phyloP scores from a whole-genome alignment of 768 basidiomycete genomes.

The Tephrocybe rancida region DNA sequence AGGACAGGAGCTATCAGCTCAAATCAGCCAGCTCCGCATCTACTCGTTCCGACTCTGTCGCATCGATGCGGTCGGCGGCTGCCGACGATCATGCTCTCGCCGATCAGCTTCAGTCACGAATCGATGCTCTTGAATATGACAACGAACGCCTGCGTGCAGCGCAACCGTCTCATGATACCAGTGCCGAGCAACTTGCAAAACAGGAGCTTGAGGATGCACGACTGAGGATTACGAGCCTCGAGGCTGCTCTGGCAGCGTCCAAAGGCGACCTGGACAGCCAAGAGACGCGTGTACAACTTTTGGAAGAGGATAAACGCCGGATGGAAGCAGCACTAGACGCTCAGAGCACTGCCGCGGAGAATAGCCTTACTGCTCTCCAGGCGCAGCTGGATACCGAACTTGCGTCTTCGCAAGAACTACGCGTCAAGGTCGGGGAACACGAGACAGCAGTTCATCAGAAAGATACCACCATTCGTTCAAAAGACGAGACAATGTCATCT shows the following conservation, averaged over 20 bases:
- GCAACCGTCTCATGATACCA: slow-evolving; percentile 28
- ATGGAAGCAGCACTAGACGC: slow-evolving; percentile 45
- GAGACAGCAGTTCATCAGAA: slow-evolving; percentile 52
- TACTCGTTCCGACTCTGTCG: slow-evolving; percentile 42
- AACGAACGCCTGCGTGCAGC: slow-evolving; percentile 57
- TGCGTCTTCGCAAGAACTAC: slow-evolving; percentile 47
- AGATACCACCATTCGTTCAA: slow-evolving; percentile 51
- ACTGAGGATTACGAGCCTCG: slow-evolving; percentile 41
- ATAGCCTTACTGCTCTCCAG: slow-evolving; percentile 31
- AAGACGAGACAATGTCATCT: slow-evolving; percentile 60
- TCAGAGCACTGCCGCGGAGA: slow-evolving; percentile 46
- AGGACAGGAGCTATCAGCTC: slow-evolving; percentile 51
- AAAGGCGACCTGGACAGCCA: slow-evolving; percentile 48
- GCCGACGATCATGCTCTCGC: slow-evolving; percentile 38
- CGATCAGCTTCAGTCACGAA: slow-evolving; percentile 46
- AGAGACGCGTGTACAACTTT: slow-evolving; percentile 43
- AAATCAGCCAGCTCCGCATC: slow-evolving; percentile 28
- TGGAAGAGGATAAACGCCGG: slow-evolving; percentile 46
- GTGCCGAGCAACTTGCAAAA: slow-evolving; percentile 45
- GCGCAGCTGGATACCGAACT: slow-evolving; percentile 41
- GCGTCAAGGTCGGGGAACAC: slow-evolving; percentile 53
- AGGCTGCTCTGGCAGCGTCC: slow-evolving; percentile 39
- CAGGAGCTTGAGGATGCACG: slow-evolving; percentile 47
- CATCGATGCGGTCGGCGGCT: slow-evolving; percentile 33
- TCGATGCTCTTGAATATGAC: slow-evolving; percentile 72